These are phyloP conservation scores for Pulicaria dysenterica DNA, from an alignment of 129 eudicot genomes.

Conservation along the genomic window DNA sequence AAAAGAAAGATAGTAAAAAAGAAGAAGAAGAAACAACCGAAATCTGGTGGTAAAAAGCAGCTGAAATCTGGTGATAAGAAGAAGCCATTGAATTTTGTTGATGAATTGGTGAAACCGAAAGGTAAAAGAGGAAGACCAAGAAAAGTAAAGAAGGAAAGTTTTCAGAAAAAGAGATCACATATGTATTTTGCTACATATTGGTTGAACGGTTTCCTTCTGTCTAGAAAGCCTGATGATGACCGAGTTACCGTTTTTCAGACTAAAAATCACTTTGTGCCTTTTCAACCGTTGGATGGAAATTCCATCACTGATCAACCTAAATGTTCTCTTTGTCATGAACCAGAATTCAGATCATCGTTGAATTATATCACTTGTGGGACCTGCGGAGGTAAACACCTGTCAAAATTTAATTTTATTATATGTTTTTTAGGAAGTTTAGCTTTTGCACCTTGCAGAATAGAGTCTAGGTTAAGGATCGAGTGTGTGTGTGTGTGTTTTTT, in stretches of 20 bases:
- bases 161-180: conserved; percentile 57
- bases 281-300: conserved; percentile 38
- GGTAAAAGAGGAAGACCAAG: conserved; percentile 40
- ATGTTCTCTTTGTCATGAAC: conserved; percentile 75
- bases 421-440: too few species aligned
- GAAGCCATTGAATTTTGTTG: conserved; percentile 19
- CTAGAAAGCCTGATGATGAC: conserved; percentile 70
- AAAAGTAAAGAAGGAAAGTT: conserved; percentile 40
- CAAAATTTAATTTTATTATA: too few species aligned
- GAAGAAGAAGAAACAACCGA: conserved; percentile 31
- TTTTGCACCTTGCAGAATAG: too few species aligned
- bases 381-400: conserved; percentile 62
- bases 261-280: conserved; percentile 42
- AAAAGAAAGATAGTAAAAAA: conserved; percentile 32
- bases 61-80: conserved; percentile 22
- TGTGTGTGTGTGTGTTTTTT: too few species aligned
- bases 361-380: conserved; percentile 66
- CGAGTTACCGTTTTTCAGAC: conserved; percentile 48
- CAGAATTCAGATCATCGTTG: conserved; percentile 42
- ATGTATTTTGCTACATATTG: conserved; percentile 48
- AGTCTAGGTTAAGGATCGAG: too few species aligned
- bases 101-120: conserved; percentile 40
- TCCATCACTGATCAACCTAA: conserved; percentile 40
- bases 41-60: conserved; percentile 28
- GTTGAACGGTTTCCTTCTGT: conserved; percentile 71